Base-by-base conservation (phyloP, 305 asterid genomes). In the Stenogyne calaminthoides region DNA sequence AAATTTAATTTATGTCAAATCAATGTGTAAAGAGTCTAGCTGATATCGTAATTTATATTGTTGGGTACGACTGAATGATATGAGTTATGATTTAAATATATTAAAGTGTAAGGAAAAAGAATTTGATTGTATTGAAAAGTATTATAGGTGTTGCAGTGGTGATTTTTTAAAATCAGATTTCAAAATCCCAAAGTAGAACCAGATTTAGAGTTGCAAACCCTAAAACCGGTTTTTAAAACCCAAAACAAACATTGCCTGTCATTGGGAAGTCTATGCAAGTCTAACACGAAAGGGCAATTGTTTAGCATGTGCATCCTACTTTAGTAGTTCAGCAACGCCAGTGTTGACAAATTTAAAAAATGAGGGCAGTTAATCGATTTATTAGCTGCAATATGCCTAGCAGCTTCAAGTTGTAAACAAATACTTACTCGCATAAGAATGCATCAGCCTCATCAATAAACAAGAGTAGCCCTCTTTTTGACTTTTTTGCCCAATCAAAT, bases 401-500 rank as follows among this genome's bases (percentile, higher is more conserved):
- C 27, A 32, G 44, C 14, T 51, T 12, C 71, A 55, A 36, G 15
- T 8, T 40, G 61, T 39, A 46, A 64, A 39, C 59, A 74, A 60
- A 34, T 56, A 88, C 99, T 89, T 89, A 95, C 99, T 94, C 95
- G 93, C 97, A 94, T 6, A 94, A 77, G 83, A 94, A 94, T 68
- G 98, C 99, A 89, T 95, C 99, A 51, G 99, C 98, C 84, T 95
- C 99, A 9, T 95, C 99, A 68, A 95, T 90, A 82, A 95, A 95
- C 61, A 95, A 90, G 78, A 95, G 90, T 74, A 95, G 77, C 69
- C 99, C 99, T 80, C 81, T 89, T 77, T 75, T 95, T 2, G 99
- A 95, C 83, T 89, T 95, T 84, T 92, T 95, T 42, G 99, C 67
- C 99, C 99, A 95, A 80, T 95, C 99, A 66, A 95, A 95, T 74